Evolutionary conservation across 2,329 filamentous ascomycete genomes (phyloP).

Genomic region (Xylariaceae sp.): DNA sequence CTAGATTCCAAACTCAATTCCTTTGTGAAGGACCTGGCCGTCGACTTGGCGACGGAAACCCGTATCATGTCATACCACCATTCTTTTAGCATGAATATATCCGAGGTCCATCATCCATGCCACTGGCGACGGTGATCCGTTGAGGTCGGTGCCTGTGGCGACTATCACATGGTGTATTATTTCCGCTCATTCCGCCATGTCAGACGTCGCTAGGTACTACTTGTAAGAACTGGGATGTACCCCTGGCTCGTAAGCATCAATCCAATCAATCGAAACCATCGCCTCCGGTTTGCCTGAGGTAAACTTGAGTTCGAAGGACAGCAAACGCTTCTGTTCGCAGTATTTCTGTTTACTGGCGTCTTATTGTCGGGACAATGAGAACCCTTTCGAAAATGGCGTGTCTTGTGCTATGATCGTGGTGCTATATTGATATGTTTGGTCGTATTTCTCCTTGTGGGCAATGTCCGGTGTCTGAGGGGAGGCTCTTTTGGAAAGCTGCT

Average conservation of each 20-base stretch:
- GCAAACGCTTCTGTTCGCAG: too few species aligned
- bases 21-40: slow-evolving; percentile 42
- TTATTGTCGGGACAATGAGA: neutral
- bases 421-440: neutral
- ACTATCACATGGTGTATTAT: slow-evolving; percentile 2
- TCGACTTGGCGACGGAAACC: slow-evolving; percentile 41
- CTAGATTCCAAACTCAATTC: slow-evolving; percentile 38
- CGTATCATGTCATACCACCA: slow-evolving; percentile 41
- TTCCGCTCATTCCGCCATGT: neutral
- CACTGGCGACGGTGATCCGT: slow-evolving; percentile 45
- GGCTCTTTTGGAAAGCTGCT: too few species aligned
- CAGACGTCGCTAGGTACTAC: neutral
- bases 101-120: slow-evolving; percentile 50
- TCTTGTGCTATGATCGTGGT: neutral
- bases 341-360: too few species aligned
- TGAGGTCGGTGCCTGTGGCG: slow-evolving; percentile 28
- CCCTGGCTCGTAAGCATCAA: neutral
- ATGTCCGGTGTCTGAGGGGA: neutral
- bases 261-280: neutral
- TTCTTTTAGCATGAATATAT: slow-evolving; percentile 48
- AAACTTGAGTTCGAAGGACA: too few species aligned
- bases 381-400: too few species aligned
- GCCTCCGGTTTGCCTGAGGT: neutral
- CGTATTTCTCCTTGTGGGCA: too few species aligned
- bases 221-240: neutral